These are phyloP conservation scores for Petrea volubilis DNA, from an alignment of 257 asterid species.

Conservation along the genomic window DNA sequence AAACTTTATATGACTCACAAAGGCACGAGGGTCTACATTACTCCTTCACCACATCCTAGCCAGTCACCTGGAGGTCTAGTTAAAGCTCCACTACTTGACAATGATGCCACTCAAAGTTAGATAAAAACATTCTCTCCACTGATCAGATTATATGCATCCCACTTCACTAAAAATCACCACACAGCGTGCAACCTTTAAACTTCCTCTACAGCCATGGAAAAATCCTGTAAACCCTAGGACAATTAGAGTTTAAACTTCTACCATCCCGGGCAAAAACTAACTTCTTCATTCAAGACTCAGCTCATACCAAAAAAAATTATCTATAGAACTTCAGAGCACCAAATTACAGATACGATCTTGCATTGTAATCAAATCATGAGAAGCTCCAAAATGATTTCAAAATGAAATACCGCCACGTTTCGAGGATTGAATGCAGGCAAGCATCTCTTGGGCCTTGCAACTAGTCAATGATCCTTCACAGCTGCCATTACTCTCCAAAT, in stretches of 20 bases:
- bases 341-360: conserved; percentile 8
- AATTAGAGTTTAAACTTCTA: background rate
- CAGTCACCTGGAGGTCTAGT: background rate
- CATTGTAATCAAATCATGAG: conserved; percentile 9
- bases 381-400: background rate
- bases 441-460: conserved; percentile 36
- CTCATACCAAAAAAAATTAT: background rate
- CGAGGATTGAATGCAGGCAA: conserved; percentile 43
- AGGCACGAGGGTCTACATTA: too few relatives aligned
- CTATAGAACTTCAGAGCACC: conserved; percentile 11
- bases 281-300: background rate
- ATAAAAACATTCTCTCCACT: conserved; percentile 11
- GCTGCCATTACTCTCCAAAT: conserved; percentile 23
- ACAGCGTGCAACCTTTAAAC: background rate
- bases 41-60: conserved; percentile 5
- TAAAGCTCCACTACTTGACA: background rate
- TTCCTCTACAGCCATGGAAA: background rate
- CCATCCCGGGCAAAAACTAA: background rate
- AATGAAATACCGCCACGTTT: conserved; percentile 23
- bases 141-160: background rate
- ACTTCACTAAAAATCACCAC: too few relatives aligned
- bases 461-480: conserved; percentile 33
- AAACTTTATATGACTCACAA: too few relatives aligned
- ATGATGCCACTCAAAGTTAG: background rate
- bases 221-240: background rate